These are phyloP conservation scores for Acanthamoeba lenticulata DNA, from an alignment of 208 protist species.

Conservation along the genomic window DNA sequence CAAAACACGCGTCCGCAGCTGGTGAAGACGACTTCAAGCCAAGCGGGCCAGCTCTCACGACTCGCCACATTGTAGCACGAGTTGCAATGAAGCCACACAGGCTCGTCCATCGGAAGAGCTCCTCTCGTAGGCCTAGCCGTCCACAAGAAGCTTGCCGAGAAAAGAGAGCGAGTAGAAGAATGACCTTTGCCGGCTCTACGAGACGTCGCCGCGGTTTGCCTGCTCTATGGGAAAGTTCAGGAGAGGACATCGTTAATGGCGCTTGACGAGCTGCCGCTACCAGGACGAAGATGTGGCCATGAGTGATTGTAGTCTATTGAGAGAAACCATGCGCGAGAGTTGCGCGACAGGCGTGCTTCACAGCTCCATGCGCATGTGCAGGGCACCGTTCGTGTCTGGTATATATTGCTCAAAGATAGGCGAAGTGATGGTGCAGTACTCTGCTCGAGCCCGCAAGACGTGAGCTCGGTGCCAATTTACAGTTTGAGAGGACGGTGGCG, in stretches of 20 bases:
- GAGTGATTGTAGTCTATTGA: too few species aligned
- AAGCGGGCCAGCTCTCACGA: not conserved
- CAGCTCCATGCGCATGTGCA: not conserved
- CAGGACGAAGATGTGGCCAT: too few species aligned
- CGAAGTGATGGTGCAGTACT: slow-evolving; percentile 41
- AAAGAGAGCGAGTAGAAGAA: too few species aligned
- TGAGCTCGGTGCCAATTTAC: not conserved
- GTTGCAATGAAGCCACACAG: slow-evolving; percentile 11
- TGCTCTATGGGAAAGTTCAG: too few species aligned
- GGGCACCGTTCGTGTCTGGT: not conserved
- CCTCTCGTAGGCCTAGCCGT: too few species aligned
- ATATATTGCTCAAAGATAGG: not conserved
- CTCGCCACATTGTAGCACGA: slow-evolving; percentile 37
- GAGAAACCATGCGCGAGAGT: too few species aligned
- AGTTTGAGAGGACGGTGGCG: not conserved
- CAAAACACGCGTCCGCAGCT: slow-evolving; percentile 29
- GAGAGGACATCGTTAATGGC: too few species aligned
- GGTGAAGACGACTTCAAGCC: slow-evolving; percentile 38
- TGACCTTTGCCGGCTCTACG: too few species aligned
- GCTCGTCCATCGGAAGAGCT: not conserved
- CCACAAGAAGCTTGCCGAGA: too few species aligned
- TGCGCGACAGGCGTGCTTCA: too few species aligned
- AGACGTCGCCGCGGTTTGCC: too few species aligned
- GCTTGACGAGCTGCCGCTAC: too few species aligned
- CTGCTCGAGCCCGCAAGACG: not conserved